phyloP scores from a whole-genome alignment of 2,329 filamentous ascomycete genomes.

The Xylariales sp. region DNA sequence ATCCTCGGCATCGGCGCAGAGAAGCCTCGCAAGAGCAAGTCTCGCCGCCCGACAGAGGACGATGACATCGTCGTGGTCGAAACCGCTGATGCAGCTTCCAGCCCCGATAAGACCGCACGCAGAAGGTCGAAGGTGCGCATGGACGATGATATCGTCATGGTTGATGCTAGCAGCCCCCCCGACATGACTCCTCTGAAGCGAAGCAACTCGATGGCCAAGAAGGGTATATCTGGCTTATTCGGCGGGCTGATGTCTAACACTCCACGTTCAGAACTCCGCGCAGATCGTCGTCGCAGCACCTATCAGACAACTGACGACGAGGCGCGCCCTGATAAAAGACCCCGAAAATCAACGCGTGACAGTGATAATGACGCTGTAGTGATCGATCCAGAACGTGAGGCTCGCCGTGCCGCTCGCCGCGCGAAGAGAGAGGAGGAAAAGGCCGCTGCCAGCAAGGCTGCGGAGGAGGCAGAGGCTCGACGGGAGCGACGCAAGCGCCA shows the following conservation, averaged over 20 bases:
- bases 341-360: conserved; percentile 33
- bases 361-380: conserved; percentile 44
- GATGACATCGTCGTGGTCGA: conserved; percentile 48
- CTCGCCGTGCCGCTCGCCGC: conserved; percentile 58
- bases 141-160: conserved; percentile 60
- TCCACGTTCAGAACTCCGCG: conserved; percentile 20
- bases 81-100: conserved; percentile 31
- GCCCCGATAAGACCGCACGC: conserved; percentile 42
- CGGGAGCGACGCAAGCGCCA: conserved; percentile 51
- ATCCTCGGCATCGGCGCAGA: conserved; percentile 57
- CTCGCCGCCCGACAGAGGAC: conserved; percentile 33
- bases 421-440: conserved; percentile 52
- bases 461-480: conserved; percentile 51
- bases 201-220: conserved; percentile 59
- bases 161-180: conserved; percentile 42
- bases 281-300: conserved; percentile 45
- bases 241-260: conserved; percentile 48
- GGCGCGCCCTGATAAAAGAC: conserved; percentile 29
- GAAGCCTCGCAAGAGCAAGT: conserved; percentile 44
- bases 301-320: conserved; percentile 49
- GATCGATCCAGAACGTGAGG: conserved; percentile 56
- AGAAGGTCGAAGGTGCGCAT: conserved; percentile 44
- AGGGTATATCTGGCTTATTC: conserved; percentile 58
- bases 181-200: conserved; percentile 53
- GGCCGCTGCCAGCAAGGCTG: conserved; percentile 50